Conservation (phyloP, 2,329 filamentous ascomycete genomes). For the Aspergillus versicolor region DNA sequence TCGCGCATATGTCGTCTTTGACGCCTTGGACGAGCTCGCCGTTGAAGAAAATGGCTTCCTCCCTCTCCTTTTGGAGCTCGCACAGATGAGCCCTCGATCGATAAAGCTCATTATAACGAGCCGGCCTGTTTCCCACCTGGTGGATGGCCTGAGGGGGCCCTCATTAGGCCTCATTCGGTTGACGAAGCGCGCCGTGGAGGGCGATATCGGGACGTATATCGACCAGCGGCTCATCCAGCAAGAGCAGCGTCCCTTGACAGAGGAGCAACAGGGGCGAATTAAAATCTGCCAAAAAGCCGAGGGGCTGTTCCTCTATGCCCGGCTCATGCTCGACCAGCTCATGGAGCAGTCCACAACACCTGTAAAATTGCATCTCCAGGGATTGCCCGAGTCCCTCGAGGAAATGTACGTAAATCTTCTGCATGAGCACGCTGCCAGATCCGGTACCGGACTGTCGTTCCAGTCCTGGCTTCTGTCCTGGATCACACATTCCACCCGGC, state of each 20-base stretch:
- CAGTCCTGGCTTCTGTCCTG: conserved; percentile 43
- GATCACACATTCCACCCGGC: conserved; percentile 44
- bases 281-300: conserved; percentile 31
- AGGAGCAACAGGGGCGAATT: conserved; percentile 24
- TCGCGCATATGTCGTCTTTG: conserved; percentile 41
- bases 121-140: conserved; percentile 36
- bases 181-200: conserved; percentile 36
- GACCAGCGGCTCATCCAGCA: conserved; percentile 19
- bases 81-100: conserved; percentile 26
- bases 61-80: conserved; percentile 32
- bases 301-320: conserved; percentile 48
- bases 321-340: conserved; percentile 43
- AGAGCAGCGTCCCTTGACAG: background rate
- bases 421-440: conserved; percentile 35
- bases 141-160: conserved; percentile 29
- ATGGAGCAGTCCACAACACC: conserved; percentile 18
- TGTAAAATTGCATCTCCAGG: conserved; percentile 26
- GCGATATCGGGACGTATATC: conserved; percentile 44
- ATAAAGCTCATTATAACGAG: conserved; percentile 49
- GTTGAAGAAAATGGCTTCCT: conserved; percentile 38
- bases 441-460: conserved; percentile 29
- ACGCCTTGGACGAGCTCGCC: conserved; percentile 52
- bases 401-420: conserved; percentile 43
- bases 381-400: conserved; percentile 39
- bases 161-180: conserved; percentile 38